Evolutionary conservation across 352 stramenopile species (phyloP).

Genomic region (Pythium chondricola): DNA sequence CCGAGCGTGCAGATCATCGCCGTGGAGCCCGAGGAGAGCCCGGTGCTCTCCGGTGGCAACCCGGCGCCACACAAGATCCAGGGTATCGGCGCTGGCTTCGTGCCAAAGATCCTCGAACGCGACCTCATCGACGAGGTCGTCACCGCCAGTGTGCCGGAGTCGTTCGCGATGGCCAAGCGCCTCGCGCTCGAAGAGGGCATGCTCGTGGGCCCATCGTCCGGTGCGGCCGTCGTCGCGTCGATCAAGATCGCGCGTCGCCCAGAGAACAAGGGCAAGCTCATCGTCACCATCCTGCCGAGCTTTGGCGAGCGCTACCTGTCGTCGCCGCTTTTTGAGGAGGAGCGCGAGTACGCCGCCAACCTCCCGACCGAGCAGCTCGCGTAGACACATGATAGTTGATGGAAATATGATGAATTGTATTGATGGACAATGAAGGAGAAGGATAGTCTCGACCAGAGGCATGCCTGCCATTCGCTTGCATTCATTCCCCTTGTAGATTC

Average conservation of each 20-base stretch:
- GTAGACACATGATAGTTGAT: not conserved
- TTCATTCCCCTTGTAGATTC: too few relatives aligned
- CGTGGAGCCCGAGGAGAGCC: slow-evolving; percentile 80
- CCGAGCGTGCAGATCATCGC: slow-evolving; percentile 73
- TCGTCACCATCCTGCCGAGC: slow-evolving; percentile 86
- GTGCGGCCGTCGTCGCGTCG: slow-evolving; percentile 78
- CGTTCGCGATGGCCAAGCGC: slow-evolving; percentile 85
- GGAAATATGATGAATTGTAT: not conserved
- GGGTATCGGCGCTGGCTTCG: slow-evolving; percentile 80
- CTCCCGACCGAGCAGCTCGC: slow-evolving; percentile 46
- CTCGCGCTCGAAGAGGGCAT: slow-evolving; percentile 82
- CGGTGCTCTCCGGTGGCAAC: slow-evolving; percentile 78
- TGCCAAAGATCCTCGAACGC: slow-evolving; percentile 71
- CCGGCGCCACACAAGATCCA: slow-evolving; percentile 83
- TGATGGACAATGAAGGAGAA: not conserved
- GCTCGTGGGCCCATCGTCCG: slow-evolving; percentile 80
- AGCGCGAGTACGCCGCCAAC: slow-evolving; percentile 66
- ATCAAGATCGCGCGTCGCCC: slow-evolving; percentile 76
- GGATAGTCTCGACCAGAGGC: too few relatives aligned
- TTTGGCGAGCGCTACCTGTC: slow-evolving; percentile 88
- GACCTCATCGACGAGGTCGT: slow-evolving; percentile 88
- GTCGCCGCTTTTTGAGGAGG: slow-evolving; percentile 70
- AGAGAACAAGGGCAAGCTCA: slow-evolving; percentile 84
- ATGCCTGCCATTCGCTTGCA: too few relatives aligned
- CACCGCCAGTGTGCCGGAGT: slow-evolving; percentile 68